Percentiles rank a stretch among this genome's conserved stretches.
Conservation (phyloP, 1,284 basidiomycete genomes). For the Caloboletus firmus region DNA sequence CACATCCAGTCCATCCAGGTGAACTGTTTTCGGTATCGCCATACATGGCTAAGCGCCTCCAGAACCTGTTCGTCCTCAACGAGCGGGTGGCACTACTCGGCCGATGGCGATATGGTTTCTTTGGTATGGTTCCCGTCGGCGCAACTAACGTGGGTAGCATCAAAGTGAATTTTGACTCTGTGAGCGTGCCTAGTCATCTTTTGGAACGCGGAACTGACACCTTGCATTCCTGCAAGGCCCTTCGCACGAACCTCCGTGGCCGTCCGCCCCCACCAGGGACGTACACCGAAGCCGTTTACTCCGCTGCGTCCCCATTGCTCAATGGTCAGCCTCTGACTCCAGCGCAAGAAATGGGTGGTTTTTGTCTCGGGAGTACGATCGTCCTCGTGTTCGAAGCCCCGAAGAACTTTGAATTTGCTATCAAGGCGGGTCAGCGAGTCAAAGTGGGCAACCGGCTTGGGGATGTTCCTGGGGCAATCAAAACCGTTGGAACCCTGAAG, state of each 20-base stretch:
- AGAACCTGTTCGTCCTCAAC: constrained; percentile 96
- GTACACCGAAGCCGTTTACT: constrained; percentile 91
- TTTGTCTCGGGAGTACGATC: constrained; percentile 93
- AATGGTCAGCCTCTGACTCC: constrained; percentile 85
- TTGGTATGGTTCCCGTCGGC: constrained; percentile 96
- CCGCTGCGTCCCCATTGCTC: constrained; percentile 76
- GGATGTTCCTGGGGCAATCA: constrained; percentile 40
- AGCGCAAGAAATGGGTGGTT: constrained; percentile 97
- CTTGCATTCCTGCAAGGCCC: constrained; percentile 43
- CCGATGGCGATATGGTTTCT: constrained; percentile 94
- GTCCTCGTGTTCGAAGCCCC: constrained; percentile 98
- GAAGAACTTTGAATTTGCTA: constrained; percentile 74
- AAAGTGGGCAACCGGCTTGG: constrained; percentile 83
- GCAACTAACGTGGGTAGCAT: constrained; percentile 99
- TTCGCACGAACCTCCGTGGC: constrained; percentile 83
- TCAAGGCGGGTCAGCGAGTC: constrained; percentile 84
- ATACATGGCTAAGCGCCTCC: constrained; percentile 89
- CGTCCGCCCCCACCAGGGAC: constrained; percentile 78
- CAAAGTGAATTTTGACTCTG: constrained; percentile 93
- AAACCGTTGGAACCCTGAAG: constrained; percentile 22
- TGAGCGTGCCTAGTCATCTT: constrained; percentile 30
- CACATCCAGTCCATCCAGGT: constrained; percentile 41
- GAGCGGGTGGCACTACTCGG: constrained; percentile 96
- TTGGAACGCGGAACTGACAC: constrained; percentile 1
- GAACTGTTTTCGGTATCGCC: constrained; percentile 97